Percentiles rank a stretch among this genome's conserved stretches.
Conservation (phyloP, 805 yeast species). For the Starmerella bombicola region DNA sequence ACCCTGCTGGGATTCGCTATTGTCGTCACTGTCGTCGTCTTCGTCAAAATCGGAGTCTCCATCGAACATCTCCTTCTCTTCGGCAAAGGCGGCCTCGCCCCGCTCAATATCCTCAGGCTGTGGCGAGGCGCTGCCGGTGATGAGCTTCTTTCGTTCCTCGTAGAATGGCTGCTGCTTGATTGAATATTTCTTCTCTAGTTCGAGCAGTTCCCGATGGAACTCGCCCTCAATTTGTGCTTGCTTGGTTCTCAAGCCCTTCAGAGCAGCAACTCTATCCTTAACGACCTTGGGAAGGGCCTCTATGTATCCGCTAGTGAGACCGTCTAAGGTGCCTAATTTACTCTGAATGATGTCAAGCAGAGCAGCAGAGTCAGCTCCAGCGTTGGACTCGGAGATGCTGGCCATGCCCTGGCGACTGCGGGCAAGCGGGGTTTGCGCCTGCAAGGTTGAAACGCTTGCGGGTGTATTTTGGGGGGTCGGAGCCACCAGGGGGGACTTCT, state of each 20-base stretch:
- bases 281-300: constrained; percentile 60
- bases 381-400: constrained; percentile 54
- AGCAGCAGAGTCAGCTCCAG: constrained; percentile 55
- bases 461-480: constrained; percentile 99
- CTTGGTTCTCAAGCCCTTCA: constrained; percentile 67
- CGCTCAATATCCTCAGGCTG: constrained; percentile 60
- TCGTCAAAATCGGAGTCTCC: constrained; percentile 35
- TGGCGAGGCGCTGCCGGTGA: constrained; percentile 67
- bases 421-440: constrained; percentile 27
- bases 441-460: constrained; percentile 62
- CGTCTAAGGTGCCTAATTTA: constrained; percentile 70
- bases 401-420: constrained; percentile 26
- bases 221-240: constrained; percentile 79
- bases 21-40: constrained; percentile 26
- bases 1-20: constrained; percentile 32
- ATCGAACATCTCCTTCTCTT: constrained; percentile 36
- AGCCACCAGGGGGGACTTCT: constrained; percentile 59
- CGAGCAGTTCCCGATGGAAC: constrained; percentile 78
- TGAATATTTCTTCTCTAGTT: constrained; percentile 69
- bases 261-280: constrained; percentile 63
- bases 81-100: constrained; percentile 60
- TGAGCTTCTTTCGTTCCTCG: constrained; percentile 55
- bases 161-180: constrained; percentile 64
- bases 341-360: constrained; percentile 81
- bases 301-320: constrained; percentile 77